These are phyloP conservation scores for Decorospora gaudefroyi DNA, from an alignment of 2,329 filamentous ascomycete genomes.

Conservation along the genomic window DNA sequence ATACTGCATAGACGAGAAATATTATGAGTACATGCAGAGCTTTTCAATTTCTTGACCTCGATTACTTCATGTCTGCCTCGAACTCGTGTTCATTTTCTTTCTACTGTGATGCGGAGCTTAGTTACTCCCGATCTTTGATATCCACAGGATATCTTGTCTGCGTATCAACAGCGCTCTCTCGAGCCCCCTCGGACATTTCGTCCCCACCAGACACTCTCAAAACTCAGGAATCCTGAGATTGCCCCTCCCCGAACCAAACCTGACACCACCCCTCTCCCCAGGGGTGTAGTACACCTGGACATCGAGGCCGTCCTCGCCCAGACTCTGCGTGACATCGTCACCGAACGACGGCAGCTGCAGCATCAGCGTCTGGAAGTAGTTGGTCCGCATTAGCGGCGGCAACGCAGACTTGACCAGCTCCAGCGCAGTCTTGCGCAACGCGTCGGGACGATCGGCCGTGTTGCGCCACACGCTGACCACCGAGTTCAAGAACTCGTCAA, in stretches of 20 bases:
- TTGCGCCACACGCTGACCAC: slow-evolving; percentile 32
- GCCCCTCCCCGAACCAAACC: too few species aligned
- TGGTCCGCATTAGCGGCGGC: slow-evolving; percentile 13
- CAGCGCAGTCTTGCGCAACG: slow-evolving; percentile 21
- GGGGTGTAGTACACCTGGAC: too few species aligned
- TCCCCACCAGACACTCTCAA: too few species aligned
- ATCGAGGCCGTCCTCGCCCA: slow-evolving; percentile 28
- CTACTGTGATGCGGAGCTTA: too few species aligned
- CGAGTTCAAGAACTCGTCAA: slow-evolving; percentile 26
- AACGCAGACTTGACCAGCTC: slow-evolving; percentile 25
- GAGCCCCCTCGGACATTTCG: too few species aligned
- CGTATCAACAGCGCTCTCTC: too few species aligned
- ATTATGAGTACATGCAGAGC: not conserved
- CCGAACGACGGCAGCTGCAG: slow-evolving; percentile 19
- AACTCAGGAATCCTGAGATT: too few species aligned
- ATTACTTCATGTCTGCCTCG: too few species aligned
- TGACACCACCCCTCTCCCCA: slow-evolving; percentile 2
- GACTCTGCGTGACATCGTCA: slow-evolving; percentile 19
- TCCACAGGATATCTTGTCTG: too few species aligned
- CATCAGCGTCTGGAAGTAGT: slow-evolving; percentile 26
- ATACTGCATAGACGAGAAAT: slow-evolving; percentile 8
- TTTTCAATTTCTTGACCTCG: not conserved
- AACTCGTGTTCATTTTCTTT: too few species aligned
- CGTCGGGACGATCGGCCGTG: slow-evolving; percentile 17
- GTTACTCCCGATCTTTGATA: too few species aligned